Evolutionary conservation across 805 yeast species (phyloP).

Genomic region (Candida peoriensis): DNA sequence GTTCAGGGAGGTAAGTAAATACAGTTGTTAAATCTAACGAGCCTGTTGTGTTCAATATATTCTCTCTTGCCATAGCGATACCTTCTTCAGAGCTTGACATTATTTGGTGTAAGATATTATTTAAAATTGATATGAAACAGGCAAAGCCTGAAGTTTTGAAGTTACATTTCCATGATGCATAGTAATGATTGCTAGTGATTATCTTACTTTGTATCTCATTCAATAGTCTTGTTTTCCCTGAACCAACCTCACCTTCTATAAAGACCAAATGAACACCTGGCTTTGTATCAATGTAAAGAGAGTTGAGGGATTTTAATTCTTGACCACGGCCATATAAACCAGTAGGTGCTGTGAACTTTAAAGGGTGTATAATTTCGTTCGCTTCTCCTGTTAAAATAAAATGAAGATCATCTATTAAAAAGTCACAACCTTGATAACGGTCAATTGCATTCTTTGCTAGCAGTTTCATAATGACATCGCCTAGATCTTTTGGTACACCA

Average conservation of each 20-base stretch:
- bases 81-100: slow-evolving; percentile 31
- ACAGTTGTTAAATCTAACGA: slow-evolving; percentile 35
- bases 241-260: slow-evolving; percentile 38
- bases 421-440: slow-evolving; percentile 33
- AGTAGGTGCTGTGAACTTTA: slow-evolving; percentile 23
- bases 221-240: slow-evolving; percentile 41
- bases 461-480: slow-evolving; percentile 36
- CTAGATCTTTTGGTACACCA: slow-evolving; percentile 25
- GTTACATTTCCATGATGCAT: slow-evolving; percentile 26
- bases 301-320: slow-evolving; percentile 21
- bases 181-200: slow-evolving; percentile 25
- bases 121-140: slow-evolving; percentile 33
- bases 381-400: slow-evolving; percentile 6
- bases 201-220: slow-evolving; percentile 33
- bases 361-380: not conserved
- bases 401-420: slow-evolving; percentile 33
- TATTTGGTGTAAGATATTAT: slow-evolving; percentile 36
- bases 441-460: slow-evolving; percentile 35
- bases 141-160: slow-evolving; percentile 31
- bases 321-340: slow-evolving; percentile 26
- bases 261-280: slow-evolving; percentile 26
- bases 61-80: slow-evolving; percentile 36
- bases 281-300: slow-evolving; percentile 15
- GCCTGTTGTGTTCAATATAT: slow-evolving; percentile 32
- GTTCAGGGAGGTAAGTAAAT: slow-evolving; percentile 39